A percentile compares a stretch with the other conserved stretches of the same genome.
Conservation (phyloP, 148 eudicot species). For the Fagopyrum esculentum region DNA sequence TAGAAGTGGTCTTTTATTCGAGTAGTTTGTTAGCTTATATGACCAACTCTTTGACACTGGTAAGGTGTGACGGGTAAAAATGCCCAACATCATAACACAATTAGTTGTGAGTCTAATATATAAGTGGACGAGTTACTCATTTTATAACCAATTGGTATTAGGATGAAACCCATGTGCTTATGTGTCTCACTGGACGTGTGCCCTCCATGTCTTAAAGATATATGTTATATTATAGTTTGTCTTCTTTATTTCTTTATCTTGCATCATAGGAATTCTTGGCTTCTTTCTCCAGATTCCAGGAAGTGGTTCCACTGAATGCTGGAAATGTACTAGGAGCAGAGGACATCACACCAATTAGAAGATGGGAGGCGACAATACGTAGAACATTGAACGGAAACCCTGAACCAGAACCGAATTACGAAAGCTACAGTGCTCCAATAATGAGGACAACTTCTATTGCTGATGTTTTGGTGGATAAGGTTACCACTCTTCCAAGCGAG, state of each 20-base stretch:
- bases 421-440: constrained; percentile 71
- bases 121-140: no score
- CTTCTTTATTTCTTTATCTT: not conserved
- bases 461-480: constrained; percentile 36
- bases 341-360: constrained; percentile 58
- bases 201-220: no score
- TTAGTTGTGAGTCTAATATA: no score
- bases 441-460: constrained; percentile 43
- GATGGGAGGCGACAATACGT: constrained; percentile 74
- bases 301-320: constrained; percentile 85
- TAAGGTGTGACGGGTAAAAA: no score
- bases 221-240: not conserved
- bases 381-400: constrained; percentile 51
- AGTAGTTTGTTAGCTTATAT: no score
- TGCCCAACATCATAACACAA: no score
- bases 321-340: constrained; percentile 88
- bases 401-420: constrained; percentile 37
- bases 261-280: not conserved
- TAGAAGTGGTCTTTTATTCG: no score
- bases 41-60: no score
- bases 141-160: no score
- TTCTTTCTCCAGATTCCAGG: constrained; percentile 61
- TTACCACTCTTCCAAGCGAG: not conserved
- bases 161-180: no score
- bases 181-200: no score